Base-by-base conservation (phyloP, 2,329 filamentous ascomycete species). In the Cladophialophora yegresii region DNA sequence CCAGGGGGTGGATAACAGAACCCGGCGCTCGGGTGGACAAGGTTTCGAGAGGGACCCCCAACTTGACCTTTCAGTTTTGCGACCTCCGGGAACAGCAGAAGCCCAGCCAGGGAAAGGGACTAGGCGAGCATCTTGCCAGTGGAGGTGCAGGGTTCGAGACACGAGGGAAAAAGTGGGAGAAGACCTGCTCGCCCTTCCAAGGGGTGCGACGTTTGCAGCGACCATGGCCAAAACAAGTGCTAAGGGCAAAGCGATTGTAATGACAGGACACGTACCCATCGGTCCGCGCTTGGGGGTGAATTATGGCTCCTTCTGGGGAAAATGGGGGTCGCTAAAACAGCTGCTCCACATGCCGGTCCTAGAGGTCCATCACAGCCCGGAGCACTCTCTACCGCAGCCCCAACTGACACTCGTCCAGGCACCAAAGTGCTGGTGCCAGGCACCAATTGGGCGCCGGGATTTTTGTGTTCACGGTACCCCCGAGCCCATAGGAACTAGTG, bases 61-160 rank as follows among this genome's bases (percentile, higher is more conserved):
- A 54, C 26, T 53, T 50, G n/a, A 50, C 20, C 23, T 6, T 22
- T 22, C 20, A 12, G 12, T n/a, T n/a, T 40, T 40, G 36, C 36
- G 36, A 43, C 36, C 13, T 43, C 36, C 23, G 45, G 33, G 47
- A 30, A 63, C 43, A 16, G 45, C 20, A 36, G 23, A 55, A 40
- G 49, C 62, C 20, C 28, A n/a, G 33, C 40, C 49, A 60, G 61
- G 61, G 61, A 54, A 36, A 60, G 61, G 61, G 61, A 54, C 56
- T 9, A 49, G 50, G 61, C 51, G 51, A 54, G 51, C 6, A 54
- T n/a, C 3, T 33, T 26, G 26, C 57, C 47, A 51, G 45, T 22
- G 30, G 57, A 50, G 47, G 53, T 55, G 59, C 59, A 62, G 43
- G 58, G 58, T 62, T 65, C 63, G 63, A 65, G 63, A 65, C 63